These are phyloP conservation scores for Lavandula angustifolia DNA, from an alignment of 257 asterid species.

Conservation along the genomic window DNA sequence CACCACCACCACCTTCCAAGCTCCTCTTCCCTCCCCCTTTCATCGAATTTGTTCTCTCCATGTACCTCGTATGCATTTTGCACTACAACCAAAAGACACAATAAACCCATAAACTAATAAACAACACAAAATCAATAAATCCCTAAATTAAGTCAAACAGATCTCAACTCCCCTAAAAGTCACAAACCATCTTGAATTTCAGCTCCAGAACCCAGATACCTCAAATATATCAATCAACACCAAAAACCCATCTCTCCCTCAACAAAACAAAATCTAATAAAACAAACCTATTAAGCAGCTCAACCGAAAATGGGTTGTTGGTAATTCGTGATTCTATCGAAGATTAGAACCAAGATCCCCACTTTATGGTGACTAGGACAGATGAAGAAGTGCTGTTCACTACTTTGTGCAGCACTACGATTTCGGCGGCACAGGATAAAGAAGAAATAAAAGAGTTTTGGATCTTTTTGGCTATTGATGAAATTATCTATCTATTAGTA, in stretches of 20 bases:
- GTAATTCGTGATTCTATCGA: constrained; percentile 15
- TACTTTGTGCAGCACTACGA: constrained; percentile 14
- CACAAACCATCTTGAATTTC: constrained; percentile 22
- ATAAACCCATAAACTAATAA: not conserved
- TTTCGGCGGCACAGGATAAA: not conserved
- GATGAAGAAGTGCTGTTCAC: not conserved
- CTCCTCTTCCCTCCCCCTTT: constrained; percentile 70
- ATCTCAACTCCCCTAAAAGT: constrained; percentile 33
- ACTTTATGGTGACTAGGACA: not conserved
- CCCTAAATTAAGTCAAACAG: constrained; percentile 35
- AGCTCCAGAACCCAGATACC: constrained; percentile 39
- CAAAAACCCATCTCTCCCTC: constrained; percentile 19
- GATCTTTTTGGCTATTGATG: constrained; percentile 19
- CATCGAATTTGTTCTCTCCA: constrained; percentile 72
- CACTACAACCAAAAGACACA: constrained; percentile 27
- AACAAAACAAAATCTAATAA: not conserved
- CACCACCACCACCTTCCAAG: constrained; percentile 67
- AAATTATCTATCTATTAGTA: too few species aligned
- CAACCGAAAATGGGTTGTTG: constrained; percentile 9
- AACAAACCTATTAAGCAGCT: constrained; percentile 26
- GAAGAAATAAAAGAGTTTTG: constrained; percentile 18
- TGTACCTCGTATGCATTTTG: constrained; percentile 84
- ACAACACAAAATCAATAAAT: constrained; percentile 21
- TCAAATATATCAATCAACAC: constrained; percentile 14
- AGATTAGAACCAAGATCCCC: constrained; percentile 21